A percentile compares a stretch with the other conserved stretches of the same genome.
phyloP scores from a whole-genome alignment of 1,139 yeast species.

The Taphrina flavorubra region DNA sequence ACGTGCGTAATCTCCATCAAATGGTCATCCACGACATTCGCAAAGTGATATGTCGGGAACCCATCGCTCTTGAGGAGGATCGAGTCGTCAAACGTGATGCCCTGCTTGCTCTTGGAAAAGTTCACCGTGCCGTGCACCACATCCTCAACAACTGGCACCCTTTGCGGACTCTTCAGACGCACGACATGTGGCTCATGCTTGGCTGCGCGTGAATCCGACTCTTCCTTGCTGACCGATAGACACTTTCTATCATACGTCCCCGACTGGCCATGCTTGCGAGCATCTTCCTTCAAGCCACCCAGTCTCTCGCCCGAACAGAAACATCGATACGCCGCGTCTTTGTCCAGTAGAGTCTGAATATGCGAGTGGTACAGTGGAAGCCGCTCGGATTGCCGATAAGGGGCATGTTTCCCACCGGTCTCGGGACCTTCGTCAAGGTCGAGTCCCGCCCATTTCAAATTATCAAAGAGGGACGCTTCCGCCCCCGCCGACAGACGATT shows the following conservation, averaged over 20 bases:
- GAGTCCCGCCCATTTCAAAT: slow-evolving; percentile 78
- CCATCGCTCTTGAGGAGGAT: slow-evolving; percentile 89
- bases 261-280: slow-evolving; percentile 77
- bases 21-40: slow-evolving; percentile 94
- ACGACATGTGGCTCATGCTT: slow-evolving; percentile 51
- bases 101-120: slow-evolving; percentile 17
- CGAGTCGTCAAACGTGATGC: slow-evolving; percentile 81
- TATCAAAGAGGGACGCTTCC: slow-evolving; percentile 75
- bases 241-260: slow-evolving; percentile 92
- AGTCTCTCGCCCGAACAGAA: slow-evolving; percentile 84
- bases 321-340: slow-evolving; percentile 83
- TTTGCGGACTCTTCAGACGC: slow-evolving; percentile 47
- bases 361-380: slow-evolving; percentile 66
- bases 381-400: slow-evolving; percentile 85
- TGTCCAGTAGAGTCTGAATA: slow-evolving; percentile 61
- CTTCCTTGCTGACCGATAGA: slow-evolving; percentile 55
- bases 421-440: slow-evolving; percentile 81
- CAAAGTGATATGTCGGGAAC: slow-evolving; percentile 93
- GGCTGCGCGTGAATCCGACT: slow-evolving; percentile 51
- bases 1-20: slow-evolving; percentile 92
- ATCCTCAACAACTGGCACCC: slow-evolving; percentile 31
- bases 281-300: slow-evolving; percentile 68
- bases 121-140: slow-evolving; percentile 40
- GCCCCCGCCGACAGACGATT: slow-evolving; percentile 79
- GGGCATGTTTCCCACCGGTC: slow-evolving; percentile 69